Percentiles rank a stretch among this genome's conserved stretches.
Conservation (phyloP, 352 stramenopile species). For the Pythium biforme region DNA sequence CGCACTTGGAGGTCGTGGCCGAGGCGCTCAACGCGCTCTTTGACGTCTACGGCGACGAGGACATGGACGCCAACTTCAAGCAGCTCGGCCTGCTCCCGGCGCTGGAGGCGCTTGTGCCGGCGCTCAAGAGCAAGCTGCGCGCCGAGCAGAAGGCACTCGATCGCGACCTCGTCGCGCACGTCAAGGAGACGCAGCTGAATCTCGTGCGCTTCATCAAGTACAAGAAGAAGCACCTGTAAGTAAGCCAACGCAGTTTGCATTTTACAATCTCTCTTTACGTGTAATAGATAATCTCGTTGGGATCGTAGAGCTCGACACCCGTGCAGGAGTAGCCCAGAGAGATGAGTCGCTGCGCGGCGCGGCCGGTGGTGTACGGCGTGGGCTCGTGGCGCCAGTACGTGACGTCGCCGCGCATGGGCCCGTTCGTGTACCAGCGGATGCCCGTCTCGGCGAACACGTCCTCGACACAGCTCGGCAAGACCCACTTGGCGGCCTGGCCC, state of each 20-base stretch:
- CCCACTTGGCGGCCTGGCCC: conserved; percentile 51
- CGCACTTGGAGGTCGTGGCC: conserved; percentile 78
- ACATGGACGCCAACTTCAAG: conserved; percentile 76
- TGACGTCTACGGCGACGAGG: conserved; percentile 81
- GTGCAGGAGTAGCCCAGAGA: conserved; percentile 70
- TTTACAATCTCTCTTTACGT: conserved; percentile 9
- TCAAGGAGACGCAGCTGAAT: conserved; percentile 87
- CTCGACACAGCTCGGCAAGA: conserved; percentile 60
- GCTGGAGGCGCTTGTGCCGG: conserved; percentile 59
- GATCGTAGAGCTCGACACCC: conserved; percentile 67
- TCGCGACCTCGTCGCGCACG: conserved; percentile 71
- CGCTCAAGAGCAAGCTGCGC: conserved; percentile 72
- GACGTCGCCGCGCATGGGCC: conserved; percentile 47
- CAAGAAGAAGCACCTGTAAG: conserved; percentile 84
- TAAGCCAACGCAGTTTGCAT: not conserved
- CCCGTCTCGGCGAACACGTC: conserved; percentile 81
- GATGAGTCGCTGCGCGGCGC: conserved; percentile 62
- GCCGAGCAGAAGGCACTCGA: conserved; percentile 78
- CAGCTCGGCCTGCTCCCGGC: conserved; percentile 56
- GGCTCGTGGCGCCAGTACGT: conserved; percentile 58
- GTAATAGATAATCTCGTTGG: conserved; percentile 45
- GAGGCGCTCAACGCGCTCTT: conserved; percentile 86
- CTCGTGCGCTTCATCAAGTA: conserved; percentile 90
- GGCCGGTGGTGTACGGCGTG: conserved; percentile 42
- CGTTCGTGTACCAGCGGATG: conserved; percentile 81